Evolutionary conservation across 1,284 basidiomycete genomes (phyloP), one percentile per base, ranked within the genome.

Genomic region (Neotropicomus parvogracilis): DNA sequence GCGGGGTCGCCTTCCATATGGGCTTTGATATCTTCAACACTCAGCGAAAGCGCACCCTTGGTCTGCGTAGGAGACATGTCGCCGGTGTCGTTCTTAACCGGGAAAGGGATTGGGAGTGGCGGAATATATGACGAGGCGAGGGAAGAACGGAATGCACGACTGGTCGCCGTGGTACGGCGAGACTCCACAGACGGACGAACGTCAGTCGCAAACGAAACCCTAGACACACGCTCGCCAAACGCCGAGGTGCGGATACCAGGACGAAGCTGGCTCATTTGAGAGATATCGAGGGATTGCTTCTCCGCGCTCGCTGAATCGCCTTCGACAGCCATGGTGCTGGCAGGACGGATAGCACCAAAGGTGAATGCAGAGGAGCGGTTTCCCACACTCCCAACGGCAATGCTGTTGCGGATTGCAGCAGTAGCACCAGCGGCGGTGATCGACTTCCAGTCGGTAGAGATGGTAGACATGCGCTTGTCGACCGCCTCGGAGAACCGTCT

Each of bases 401-500:
- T 81, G 44, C 82, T 85, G 54, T 76, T 75, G 49, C 88, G 78
- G 52, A 90, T 81, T 7, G 84, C 87, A 32, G 81, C 84, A 31
- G 75, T 74, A 1, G 88, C 88, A 44, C 86, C 88, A 3, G 79
- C 82, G 10, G 77, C 74, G 4, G 85, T 82, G 60, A 91, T 83
- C 29, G 77, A 75, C 61, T 81, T 81, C 88, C 89, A 91, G 59
- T 89, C 85, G 12, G 73, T 70, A 7, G 81, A 83, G 55, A 90
- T 81, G 52, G 83, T 83, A 14, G 83, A 84, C 90, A 91, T 91
- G 62, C 91, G 82, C 70, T 83, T 80, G 74, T 91, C 83, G 67
- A 94, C 68, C 27, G 72, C 75, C 65, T 82, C 75, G 33, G 80
- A 84, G 78, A 83, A 93, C 40, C 78, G 75, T 66, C 76, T 79